Percentiles rank a stretch among this genome's conserved stretches.
phyloP scores from a whole-genome alignment of 768 basidiomycete genomes.

The Rhizopogon vinicolor region DNA sequence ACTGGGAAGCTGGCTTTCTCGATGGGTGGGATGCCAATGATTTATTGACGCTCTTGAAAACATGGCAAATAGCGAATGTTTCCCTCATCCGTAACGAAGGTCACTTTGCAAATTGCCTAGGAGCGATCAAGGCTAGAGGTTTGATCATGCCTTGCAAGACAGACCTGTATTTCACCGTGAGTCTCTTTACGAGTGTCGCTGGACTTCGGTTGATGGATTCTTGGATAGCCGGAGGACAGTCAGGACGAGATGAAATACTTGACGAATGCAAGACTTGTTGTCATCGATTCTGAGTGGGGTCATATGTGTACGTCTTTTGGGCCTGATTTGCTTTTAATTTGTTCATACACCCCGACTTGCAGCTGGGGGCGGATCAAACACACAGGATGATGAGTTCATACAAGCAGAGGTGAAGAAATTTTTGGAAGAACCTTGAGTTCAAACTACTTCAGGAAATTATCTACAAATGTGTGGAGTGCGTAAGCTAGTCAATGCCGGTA shows the following conservation, averaged over 20 bases:
- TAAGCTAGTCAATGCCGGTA: not conserved
- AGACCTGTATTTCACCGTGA: slow-evolving; percentile 53
- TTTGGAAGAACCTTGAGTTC: slow-evolving; percentile 29
- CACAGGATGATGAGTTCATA: slow-evolving; percentile 37
- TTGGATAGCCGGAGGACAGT: slow-evolving; percentile 50
- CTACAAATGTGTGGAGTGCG: not conserved
- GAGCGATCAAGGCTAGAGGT: slow-evolving; percentile 44
- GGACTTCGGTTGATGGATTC: not conserved
- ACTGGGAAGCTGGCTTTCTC: slow-evolving; percentile 46
- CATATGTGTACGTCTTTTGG: slow-evolving; percentile 40
- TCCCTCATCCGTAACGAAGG: slow-evolving; percentile 41
- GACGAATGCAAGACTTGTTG: slow-evolving; percentile 37
- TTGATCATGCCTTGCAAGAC: slow-evolving; percentile 58
- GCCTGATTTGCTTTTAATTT: not conserved
- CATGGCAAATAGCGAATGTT: slow-evolving; percentile 47
- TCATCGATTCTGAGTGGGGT: slow-evolving; percentile 55
- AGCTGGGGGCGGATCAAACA: slow-evolving; percentile 43
- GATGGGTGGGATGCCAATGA: slow-evolving; percentile 52
- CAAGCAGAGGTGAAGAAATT: slow-evolving; percentile 38
- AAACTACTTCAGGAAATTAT: not conserved
- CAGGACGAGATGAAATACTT: slow-evolving; percentile 39
- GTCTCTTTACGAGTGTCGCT: not conserved
- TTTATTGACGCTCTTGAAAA: slow-evolving; percentile 41
- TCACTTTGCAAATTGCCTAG: slow-evolving; percentile 35
- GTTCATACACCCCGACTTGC: not conserved